These are phyloP conservation scores for Pseudozyma sp. DNA, from an alignment of 1,284 basidiomycete species.

Conservation along the genomic window DNA sequence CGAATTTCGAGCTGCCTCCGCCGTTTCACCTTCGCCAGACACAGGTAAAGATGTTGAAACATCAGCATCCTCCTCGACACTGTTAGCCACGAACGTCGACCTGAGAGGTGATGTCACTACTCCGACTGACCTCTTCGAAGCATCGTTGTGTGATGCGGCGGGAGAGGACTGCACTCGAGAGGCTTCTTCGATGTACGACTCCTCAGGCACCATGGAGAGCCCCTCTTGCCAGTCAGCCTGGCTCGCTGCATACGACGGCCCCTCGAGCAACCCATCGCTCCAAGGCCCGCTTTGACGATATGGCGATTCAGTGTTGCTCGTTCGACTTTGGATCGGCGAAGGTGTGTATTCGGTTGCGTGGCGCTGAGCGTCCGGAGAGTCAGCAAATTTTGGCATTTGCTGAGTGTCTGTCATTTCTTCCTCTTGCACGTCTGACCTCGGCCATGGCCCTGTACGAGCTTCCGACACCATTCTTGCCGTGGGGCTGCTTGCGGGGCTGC, in stretches of 20 bases:
- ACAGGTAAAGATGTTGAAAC: neutral
- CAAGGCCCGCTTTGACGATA: neutral
- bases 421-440: neutral
- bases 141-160: neutral
- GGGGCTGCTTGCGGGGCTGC: slow-evolving; percentile 24
- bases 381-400: too few relatives aligned
- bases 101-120: neutral
- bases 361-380: slow-evolving; percentile 2
- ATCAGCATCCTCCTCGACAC: neutral
- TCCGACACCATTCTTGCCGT: slow-evolving; percentile 8
- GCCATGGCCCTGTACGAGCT: neutral
- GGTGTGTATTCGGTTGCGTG: neutral
- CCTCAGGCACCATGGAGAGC: slow-evolving; percentile 34
- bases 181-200: slow-evolving; percentile 27
- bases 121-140: neutral
- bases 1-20: neutral
- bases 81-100: neutral
- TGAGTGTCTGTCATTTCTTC: neutral
- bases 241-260: neutral
- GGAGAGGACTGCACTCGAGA: slow-evolving; percentile 15
- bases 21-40: neutral
- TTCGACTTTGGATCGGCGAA: neutral
- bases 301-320: neutral
- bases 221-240: slow-evolving; percentile 25
- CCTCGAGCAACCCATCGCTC: neutral